Evolutionary conservation across 768 basidiomycete genomes (phyloP), one percentile per base, ranked within the genome.

Genomic region (Podaxis pistillaris): DNA sequence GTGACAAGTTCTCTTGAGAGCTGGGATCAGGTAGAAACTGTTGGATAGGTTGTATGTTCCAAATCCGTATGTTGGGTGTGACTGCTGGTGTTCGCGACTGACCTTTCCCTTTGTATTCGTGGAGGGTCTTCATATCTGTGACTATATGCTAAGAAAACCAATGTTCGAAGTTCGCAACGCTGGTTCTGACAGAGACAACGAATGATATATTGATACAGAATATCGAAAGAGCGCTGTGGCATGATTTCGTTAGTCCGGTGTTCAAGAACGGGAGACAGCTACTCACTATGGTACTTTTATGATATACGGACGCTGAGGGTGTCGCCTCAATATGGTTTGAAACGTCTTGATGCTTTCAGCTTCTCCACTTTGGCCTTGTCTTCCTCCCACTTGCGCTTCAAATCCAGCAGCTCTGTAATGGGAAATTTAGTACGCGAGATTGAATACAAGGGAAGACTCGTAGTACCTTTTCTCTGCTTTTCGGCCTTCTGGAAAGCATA

Each of bases 401-500:
- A 84, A 80, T 72, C 90, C 85, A 79, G 86, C 79, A 82, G 79
- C 79, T 76, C 93, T 94, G 30, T 11, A 41, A 11, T 36, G 37
- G 49, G 1, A 9, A 1, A 63, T 17, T 46, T 17, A 46, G 44
- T 3, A 46, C n/a, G 26, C 15, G 55, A 55, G n/a, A 5, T 46
- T 51, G 19, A 65, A 37, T 51, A 65, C 54, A 6, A 58, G 58
- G 53, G 66, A 36, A 47, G 49, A 1, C n/a, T 41, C 28, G 56
- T 51, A 8, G 60, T 68, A 95, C 94, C 88, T 74, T 89, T 84
- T 62, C 93, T 78, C 73, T 95, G 95, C 77, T 90, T 90, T 74
- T 95, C 95, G 53, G 89, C 89, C 70, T 88, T 86, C 74, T 97
- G 94, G 82, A 95, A 96, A 26, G 86, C 88, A 73, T 98, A 96